Percentiles rank a stretch among this genome's conserved stretches.
phyloP scores from a whole-genome alignment of 139 green algal genomes.

The Marvania coccoides region DNA sequence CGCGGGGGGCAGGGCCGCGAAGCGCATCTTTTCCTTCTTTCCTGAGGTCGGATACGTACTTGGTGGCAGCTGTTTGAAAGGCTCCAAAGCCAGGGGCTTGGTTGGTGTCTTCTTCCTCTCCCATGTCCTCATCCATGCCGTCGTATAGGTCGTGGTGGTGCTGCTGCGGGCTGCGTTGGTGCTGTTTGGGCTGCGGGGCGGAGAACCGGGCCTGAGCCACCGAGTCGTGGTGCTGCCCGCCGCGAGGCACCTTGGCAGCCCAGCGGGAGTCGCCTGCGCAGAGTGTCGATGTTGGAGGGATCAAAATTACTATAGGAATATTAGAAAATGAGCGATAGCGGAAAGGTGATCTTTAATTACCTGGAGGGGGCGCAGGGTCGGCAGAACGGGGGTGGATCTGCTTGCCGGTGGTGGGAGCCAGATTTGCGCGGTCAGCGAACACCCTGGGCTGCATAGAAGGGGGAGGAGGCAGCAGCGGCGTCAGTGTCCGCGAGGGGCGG shows the following conservation, averaged over 20 bases:
- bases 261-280: background rate
- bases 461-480: background rate
- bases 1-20: background rate
- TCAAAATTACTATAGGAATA: too few species aligned
- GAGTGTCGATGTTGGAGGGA: too few species aligned
- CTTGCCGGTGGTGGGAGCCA: background rate
- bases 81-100: slow-evolving; percentile 1
- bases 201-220: background rate
- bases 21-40: slow-evolving; percentile 10
- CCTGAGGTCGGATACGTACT: slow-evolving; percentile 8
- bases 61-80: slow-evolving; percentile 24
- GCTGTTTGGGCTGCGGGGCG: background rate
- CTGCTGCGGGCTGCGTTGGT: background rate
- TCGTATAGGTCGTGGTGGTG: background rate
- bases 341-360: too few species aligned
- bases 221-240: background rate
- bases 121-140: background rate
- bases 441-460: background rate
- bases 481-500: background rate
- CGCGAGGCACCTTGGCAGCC: slow-evolving; percentile 2
- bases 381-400: background rate
- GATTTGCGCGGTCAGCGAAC: background rate
- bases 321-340: too few species aligned
- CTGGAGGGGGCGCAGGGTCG: background rate
- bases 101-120: background rate